Percentiles rank a stretch among this genome's conserved stretches.
Conservation (phyloP, 2,329 filamentous ascomycete genomes). For the Aspergillus arachidicola region DNA sequence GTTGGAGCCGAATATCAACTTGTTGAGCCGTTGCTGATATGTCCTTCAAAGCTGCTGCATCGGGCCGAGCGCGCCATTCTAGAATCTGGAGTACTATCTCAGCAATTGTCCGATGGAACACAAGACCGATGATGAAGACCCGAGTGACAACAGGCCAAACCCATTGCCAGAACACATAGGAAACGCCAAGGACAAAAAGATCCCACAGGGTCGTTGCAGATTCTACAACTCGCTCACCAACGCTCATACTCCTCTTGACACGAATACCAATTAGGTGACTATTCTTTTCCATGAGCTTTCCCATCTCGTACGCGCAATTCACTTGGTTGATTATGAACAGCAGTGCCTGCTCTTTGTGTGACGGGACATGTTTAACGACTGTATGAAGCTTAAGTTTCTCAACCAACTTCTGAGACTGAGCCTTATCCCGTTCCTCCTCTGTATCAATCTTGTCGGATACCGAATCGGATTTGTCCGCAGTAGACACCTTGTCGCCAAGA, state of each 20-base stretch:
- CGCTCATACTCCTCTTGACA: constrained; percentile 81
- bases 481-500: constrained; percentile 69
- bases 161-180: constrained; percentile 72
- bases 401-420: constrained; percentile 67
- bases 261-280: constrained; percentile 80
- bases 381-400: constrained; percentile 89
- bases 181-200: constrained; percentile 68
- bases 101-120: constrained; percentile 77
- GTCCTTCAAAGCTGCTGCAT: constrained; percentile 86
- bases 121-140: constrained; percentile 74
- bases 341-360: constrained; percentile 80
- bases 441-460: constrained; percentile 64
- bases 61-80: constrained; percentile 80
- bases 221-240: constrained; percentile 91
- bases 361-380: constrained; percentile 73
- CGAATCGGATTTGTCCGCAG: constrained; percentile 32
- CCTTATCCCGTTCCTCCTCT: constrained; percentile 70
- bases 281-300: constrained; percentile 84
- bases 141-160: constrained; percentile 74
- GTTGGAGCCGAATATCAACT: constrained; percentile 92
- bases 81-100: constrained; percentile 77
- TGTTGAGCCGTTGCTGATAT: constrained; percentile 96
- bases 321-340: constrained; percentile 86
- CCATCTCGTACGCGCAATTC: constrained; percentile 92
- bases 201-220: constrained; percentile 86